These are phyloP conservation scores for Boletus pseudopeckii DNA, from an alignment of 768 basidiomycete genomes.

Conservation along the genomic window DNA sequence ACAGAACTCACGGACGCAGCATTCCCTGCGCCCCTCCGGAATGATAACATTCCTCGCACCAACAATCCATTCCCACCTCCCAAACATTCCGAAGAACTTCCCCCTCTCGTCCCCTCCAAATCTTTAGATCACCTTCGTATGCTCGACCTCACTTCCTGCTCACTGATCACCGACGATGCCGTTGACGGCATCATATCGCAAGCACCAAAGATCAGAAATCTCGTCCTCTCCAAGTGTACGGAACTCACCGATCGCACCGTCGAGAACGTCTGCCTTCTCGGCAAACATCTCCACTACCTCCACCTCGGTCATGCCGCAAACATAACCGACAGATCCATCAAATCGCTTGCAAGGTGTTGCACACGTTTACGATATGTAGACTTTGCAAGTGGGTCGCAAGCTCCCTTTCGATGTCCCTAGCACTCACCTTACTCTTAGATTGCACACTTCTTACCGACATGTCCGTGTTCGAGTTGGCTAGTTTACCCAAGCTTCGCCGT, in stretches of 20 bases:
- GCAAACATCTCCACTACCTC: conserved; percentile 91
- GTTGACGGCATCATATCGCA: conserved; percentile 79
- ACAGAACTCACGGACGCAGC: conserved; percentile 74
- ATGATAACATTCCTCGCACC: conserved; percentile 32
- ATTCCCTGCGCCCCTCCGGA: conserved; percentile 70
- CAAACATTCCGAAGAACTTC: conserved; percentile 42
- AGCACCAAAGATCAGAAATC: conserved; percentile 79
- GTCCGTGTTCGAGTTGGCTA: conserved; percentile 88
- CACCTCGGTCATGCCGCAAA: conserved; percentile 90
- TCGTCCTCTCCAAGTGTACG: conserved; percentile 83
- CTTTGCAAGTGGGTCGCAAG: conserved; percentile 74
- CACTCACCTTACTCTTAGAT: conserved; percentile 44
- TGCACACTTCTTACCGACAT: conserved; percentile 87
- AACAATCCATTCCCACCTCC: conserved; percentile 43
- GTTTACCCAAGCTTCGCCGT: conserved; percentile 84
- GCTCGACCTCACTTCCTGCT: conserved; percentile 88
- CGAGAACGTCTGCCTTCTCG: conserved; percentile 79
- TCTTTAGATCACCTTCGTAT: conserved; percentile 84
- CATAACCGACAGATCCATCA: conserved; percentile 89
- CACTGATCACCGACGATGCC: conserved; percentile 75
- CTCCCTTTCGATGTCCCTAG: neutral
- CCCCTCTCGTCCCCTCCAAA: conserved; percentile 62
- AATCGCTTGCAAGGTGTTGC: conserved; percentile 78
- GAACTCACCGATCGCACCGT: conserved; percentile 79
- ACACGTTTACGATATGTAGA: conserved; percentile 93